Evolutionary conservation across 768 basidiomycete genomes (phyloP).

Genomic region (Trametes meyenii): DNA sequence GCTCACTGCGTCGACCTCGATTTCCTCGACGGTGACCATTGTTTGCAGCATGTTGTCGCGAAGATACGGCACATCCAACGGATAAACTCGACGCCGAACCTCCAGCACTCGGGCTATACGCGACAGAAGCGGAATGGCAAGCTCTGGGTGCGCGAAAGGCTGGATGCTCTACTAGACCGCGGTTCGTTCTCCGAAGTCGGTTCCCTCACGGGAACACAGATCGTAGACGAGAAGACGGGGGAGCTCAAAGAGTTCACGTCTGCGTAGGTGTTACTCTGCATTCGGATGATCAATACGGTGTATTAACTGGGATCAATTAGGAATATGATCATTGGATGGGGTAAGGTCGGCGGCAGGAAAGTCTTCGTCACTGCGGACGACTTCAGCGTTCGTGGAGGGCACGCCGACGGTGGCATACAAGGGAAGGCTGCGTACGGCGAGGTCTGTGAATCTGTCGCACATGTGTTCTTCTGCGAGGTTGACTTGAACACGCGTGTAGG

Average conservation of each 20-base stretch:
- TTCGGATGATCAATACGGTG: background rate
- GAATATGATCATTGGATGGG: constrained; percentile 23
- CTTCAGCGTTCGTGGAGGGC: constrained; percentile 25
- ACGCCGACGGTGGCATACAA: constrained; percentile 23
- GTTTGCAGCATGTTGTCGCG: constrained; percentile 11
- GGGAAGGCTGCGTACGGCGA: constrained; percentile 25
- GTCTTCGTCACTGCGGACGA: constrained; percentile 24
- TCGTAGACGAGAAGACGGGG: constrained; percentile 15
- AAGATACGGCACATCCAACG: constrained; percentile 5
- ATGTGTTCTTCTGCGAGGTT: background rate
- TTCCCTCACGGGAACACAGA: constrained; percentile 22
- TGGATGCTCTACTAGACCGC: constrained; percentile 18
- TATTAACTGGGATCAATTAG: background rate
- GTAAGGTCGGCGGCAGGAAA: constrained; percentile 5
- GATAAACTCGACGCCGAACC: constrained; percentile 10
- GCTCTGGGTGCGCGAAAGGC: constrained; percentile 25
- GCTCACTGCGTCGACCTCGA: background rate
- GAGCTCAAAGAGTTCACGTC: constrained; percentile 15
- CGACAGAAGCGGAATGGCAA: constrained; percentile 24
- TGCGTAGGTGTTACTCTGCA: constrained; percentile 11
- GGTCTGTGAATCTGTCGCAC: background rate
- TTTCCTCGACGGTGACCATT: background rate
- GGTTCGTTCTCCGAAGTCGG: constrained; percentile 22
- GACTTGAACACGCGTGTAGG: background rate
- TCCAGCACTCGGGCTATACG: constrained; percentile 11